A percentile compares a stretch with the other conserved stretches of the same genome.
These are phyloP conservation scores for Willaertia magna DNA, from an alignment of 208 protist species.

Conservation along the genomic window DNA sequence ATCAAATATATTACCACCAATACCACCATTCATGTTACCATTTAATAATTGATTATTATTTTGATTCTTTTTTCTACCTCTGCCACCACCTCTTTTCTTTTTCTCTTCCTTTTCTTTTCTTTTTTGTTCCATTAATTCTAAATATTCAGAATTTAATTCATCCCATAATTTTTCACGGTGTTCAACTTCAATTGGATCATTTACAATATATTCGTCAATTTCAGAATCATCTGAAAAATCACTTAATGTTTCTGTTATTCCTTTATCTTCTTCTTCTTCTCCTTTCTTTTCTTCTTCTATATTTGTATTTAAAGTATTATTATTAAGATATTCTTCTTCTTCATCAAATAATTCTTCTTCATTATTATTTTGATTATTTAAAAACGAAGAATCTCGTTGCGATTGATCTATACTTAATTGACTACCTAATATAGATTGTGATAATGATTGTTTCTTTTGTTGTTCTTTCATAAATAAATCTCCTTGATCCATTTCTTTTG, in stretches of 20 bases:
- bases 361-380: background rate
- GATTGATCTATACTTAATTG: background rate
- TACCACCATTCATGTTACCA: background rate
- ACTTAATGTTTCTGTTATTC: background rate
- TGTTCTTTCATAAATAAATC: background rate
- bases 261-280: background rate
- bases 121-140: background rate
- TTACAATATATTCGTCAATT: background rate
- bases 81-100: background rate
- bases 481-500: background rate
- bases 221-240: background rate
- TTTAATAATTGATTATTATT: background rate
- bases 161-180: background rate
- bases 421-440: background rate
- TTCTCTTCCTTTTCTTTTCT: background rate
- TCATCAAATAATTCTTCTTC: background rate
- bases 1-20: no score
- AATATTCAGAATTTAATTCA: background rate
- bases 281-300: background rate
- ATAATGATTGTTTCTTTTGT: background rate
- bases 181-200: background rate
- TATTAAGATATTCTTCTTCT: background rate
- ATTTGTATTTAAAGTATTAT: background rate
- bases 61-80: background rate
- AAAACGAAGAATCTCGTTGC: background rate